These are phyloP conservation scores for Flaveria floridana DNA, from an alignment of 140 eudicot genomes.

Conservation along the genomic window DNA sequence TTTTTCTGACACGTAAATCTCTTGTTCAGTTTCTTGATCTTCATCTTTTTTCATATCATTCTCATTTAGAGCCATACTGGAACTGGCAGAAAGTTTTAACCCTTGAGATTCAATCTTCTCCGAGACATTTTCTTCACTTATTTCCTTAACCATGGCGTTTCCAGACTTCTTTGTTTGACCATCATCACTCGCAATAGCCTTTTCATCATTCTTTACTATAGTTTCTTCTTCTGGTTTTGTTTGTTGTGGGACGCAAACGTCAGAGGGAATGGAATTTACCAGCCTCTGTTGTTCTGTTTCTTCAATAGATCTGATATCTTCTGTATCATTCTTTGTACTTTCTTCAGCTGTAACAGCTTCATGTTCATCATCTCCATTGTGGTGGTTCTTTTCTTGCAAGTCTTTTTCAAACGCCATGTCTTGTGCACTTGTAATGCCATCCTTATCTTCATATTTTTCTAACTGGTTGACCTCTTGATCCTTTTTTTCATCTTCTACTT, in stretches of 20 bases:
- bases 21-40: slow-evolving; percentile 15
- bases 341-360: slow-evolving; percentile 22
- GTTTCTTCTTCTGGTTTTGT: slow-evolving; percentile 12
- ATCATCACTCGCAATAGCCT: slow-evolving; percentile 2
- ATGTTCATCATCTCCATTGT: slow-evolving; percentile 6
- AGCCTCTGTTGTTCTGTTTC: slow-evolving; percentile 13
- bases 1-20: slow-evolving; percentile 10
- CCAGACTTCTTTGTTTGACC: background rate
- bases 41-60: slow-evolving; percentile 11
- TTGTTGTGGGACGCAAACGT: slow-evolving; percentile 26
- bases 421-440: slow-evolving; percentile 7
- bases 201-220: slow-evolving; percentile 17
- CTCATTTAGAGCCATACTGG: background rate
- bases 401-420: slow-evolving; percentile 20
- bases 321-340: slow-evolving; percentile 15
- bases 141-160: background rate
- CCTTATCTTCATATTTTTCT: slow-evolving; percentile 8
- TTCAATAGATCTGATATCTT: slow-evolving; percentile 18
- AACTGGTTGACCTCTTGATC: slow-evolving; percentile 21
- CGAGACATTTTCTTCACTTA: background rate
- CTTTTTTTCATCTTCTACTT: slow-evolving; percentile 5
- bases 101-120: slow-evolving; percentile 3
- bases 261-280: background rate
- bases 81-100: slow-evolving; percentile 3
- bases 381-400: slow-evolving; percentile 24